These are phyloP conservation scores for Gossypium turneri DNA, from an alignment of 345 rosid species.

Conservation along the genomic window DNA sequence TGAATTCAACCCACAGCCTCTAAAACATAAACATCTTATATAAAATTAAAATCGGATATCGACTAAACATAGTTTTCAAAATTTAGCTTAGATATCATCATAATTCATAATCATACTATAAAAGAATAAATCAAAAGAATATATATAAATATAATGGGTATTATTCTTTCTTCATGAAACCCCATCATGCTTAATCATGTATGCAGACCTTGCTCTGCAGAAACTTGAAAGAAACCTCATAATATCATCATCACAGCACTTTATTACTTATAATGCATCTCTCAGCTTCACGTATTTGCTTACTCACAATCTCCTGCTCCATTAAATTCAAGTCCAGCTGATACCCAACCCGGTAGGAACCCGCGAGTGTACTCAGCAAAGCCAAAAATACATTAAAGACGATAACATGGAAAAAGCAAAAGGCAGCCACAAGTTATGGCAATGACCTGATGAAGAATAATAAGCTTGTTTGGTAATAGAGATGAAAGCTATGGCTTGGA, in stretches of 20 bases:
- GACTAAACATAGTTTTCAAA: no score
- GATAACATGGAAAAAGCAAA: neutral
- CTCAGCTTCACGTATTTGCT: neutral
- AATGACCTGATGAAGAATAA: neutral
- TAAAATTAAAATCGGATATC: no score
- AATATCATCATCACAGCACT: neutral
- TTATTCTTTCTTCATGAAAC: neutral
- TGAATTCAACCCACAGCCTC: no score
- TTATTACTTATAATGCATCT: no score
- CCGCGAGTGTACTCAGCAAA: neutral
- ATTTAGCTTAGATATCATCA: no score
- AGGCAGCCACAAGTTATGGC: neutral
- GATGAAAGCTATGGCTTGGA: neutral
- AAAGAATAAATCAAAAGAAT: neutral
- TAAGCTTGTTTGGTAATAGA: neutral
- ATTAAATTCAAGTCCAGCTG: neutral
- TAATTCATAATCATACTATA: neutral
- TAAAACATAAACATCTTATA: no score
- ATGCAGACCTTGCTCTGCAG: neutral
- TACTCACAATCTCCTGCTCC: neutral
- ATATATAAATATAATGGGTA: neutral
- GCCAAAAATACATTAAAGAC: constrained; percentile 1
- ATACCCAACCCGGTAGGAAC: neutral
- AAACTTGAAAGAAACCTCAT: neutral
- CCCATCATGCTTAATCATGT: neutral